Base-by-base conservation (phyloP, 768 basidiomycete genomes). In the Hypholoma fasciculare region DNA sequence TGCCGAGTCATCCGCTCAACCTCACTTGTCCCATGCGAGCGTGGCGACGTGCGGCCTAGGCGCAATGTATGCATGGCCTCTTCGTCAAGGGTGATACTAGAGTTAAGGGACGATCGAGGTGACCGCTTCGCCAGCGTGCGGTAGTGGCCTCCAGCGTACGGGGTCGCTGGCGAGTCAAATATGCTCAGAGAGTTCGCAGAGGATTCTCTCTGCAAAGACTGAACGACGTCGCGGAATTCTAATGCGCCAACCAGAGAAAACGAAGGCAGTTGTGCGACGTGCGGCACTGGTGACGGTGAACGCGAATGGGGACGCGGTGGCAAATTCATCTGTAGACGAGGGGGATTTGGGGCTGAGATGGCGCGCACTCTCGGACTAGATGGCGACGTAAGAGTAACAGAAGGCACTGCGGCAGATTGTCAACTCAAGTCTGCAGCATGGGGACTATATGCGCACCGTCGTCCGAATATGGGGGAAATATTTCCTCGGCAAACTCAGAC, bases 231-330 rank as follows among this genome's bases (percentile, higher is more conserved):
- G 16, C 95, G 83, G 73, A 99, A 99, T 72, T 99, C 97, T 44
- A 99, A 83, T 0, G 97, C 97, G 8, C 96, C 94, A 4, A 98
- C 84, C 1, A 99, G 82, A 2, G 96, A 98, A 65, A 94, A 94
- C 0, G 90, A 92, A 2, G 90, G 90, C 72, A 93, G 82, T 59
- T 84, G 82, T 9, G 72, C 70, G 38, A 76, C 71, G 47, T 62
- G 78, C 59, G 63, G 70, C 7, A 78, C 67, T 6, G 84, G 82
- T 1, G 88, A 83, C 12, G 83, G 77, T 7, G 84, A 77, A 23
- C 77, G 80, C 13, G 83, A 77, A 53, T 74, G 73, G 8, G 82
- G 69, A 17, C 73, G 75, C 34, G 67, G 68, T 8, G 82, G 77
- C 52, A 76, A 58, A 57, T 69, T 62, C 16, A 72, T 77, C 49